Percentiles rank a stretch among this genome's conserved stretches.
phyloP scores from a whole-genome alignment of 2,329 filamentous ascomycete species.

The Fonsecaea erecta region DNA sequence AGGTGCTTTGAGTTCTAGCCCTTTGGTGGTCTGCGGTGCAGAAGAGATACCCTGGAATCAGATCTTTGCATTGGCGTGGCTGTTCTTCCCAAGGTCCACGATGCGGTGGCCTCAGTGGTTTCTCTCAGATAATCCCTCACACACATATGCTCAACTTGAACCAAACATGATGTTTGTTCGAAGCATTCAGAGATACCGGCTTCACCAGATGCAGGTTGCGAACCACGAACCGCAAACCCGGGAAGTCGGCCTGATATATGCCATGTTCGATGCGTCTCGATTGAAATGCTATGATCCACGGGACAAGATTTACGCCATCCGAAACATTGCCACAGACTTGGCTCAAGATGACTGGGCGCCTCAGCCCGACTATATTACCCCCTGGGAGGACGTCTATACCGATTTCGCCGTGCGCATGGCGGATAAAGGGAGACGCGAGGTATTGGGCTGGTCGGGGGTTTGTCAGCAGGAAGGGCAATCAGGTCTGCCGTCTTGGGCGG shows the following conservation, averaged over 20 bases:
- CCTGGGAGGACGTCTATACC: slow-evolving; percentile 25
- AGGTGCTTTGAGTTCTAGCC: slow-evolving; percentile 17
- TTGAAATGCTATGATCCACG: slow-evolving; percentile 24
- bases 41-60: slow-evolving; percentile 22
- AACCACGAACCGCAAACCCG: background rate
- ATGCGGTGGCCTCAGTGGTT: slow-evolving; percentile 28
- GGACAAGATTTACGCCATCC: slow-evolving; percentile 27
- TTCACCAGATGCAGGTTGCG: slow-evolving; percentile 8
- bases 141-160: slow-evolving; percentile 18
- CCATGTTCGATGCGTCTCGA: slow-evolving; percentile 14
- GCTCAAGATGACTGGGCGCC: slow-evolving; percentile 17
- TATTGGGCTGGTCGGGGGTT: slow-evolving; percentile 19
- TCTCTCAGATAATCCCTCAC: slow-evolving; percentile 4
- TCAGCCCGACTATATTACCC: slow-evolving; percentile 20
- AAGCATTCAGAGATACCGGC: slow-evolving; percentile 20
- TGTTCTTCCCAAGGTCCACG: slow-evolving; percentile 18
- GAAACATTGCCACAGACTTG: slow-evolving; percentile 25
- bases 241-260: slow-evolving; percentile 2
- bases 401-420: slow-evolving; percentile 22
- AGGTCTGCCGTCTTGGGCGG: slow-evolving; percentile 20
- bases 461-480: slow-evolving; percentile 14
- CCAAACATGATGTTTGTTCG: slow-evolving; percentile 16
- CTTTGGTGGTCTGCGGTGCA: slow-evolving; percentile 15
- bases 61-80: slow-evolving; percentile 22
- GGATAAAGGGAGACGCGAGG: slow-evolving; percentile 5